Evolutionary conservation across 2,329 filamentous ascomycete genomes (phyloP), one percentile per base, ranked within the genome.

Genomic region (Penicillium expansum): DNA sequence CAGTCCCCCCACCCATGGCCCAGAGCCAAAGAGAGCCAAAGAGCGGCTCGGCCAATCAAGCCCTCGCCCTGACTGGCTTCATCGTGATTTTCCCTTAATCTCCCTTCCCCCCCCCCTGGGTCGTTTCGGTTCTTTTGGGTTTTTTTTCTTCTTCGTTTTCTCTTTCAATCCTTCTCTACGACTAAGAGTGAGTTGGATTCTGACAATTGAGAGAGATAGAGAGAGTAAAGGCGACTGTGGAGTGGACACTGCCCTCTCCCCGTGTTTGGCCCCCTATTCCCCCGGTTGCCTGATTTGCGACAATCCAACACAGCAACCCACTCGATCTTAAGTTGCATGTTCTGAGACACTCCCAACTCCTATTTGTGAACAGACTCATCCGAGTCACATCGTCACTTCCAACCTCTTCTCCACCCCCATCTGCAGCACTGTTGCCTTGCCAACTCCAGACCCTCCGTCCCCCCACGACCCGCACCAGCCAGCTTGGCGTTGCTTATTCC

Each of bases 401-500:
- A 30, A 38, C 10, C 33, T 45, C 41, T 50, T 43, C 43, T 51
- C 38, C 20, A 35, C 51, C 22, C 32, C 24, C 14, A 50, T 55
- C 45, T 37, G 20, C 44, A 35, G 20, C 37, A 50, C n/a, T 61
- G 64, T 66, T 65, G 64, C 62, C 64, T 61, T 52, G 64, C 60
- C 64, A 65, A 65, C 62, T 65, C 42, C 33, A 56, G 35, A 57
- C 48, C 52, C 55, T 6, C 37, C 42, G 48, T 52, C 56, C 47
- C 47, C 27, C 48, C 33, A 43, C 59, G 57, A 64, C 64, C 57
- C 61, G 56, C 62, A 64, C 62, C 57, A 59, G 45, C 58, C 37
- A 59, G 42, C 64, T 66, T 66, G 64, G 64, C 64, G 57, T 66
- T 66, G 64, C 64, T 66, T 66, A 57, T 61, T 56, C 30, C 30